These are phyloP conservation scores for Globisporangium megalacanthum DNA, from an alignment of 352 stramenopile species.

Conservation along the genomic window DNA sequence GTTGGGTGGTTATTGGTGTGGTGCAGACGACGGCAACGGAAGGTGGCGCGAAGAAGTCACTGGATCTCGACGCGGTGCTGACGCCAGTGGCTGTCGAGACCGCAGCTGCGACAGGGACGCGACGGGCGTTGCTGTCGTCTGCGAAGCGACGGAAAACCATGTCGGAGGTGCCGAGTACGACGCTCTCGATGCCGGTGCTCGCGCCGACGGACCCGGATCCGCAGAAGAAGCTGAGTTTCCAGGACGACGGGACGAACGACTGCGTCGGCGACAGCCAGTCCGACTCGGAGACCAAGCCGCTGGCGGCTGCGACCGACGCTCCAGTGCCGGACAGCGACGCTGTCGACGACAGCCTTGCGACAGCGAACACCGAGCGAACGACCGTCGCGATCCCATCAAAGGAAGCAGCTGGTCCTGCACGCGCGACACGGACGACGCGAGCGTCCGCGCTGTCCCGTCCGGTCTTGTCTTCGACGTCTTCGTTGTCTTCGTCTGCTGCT, in stretches of 20 bases:
- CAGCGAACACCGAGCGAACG: constrained; percentile 2
- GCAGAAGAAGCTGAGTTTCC: constrained; percentile 14
- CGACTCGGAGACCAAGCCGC: neutral
- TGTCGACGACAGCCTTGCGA: constrained; percentile 7
- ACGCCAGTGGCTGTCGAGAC: constrained; percentile 6
- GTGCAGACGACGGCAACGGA: neutral
- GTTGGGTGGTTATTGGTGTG: neutral
- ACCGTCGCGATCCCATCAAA: constrained; percentile 1
- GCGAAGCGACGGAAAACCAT: constrained; percentile 17
- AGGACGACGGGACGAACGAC: constrained; percentile 16
- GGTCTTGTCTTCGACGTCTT: no score
- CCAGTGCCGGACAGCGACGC: constrained; percentile 15
- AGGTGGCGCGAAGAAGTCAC: constrained; percentile 9
- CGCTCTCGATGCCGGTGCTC: constrained; percentile 5
- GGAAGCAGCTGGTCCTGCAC: neutral
- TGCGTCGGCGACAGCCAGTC: constrained; percentile 32
- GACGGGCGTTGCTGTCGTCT: constrained; percentile 5
- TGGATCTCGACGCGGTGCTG: constrained; percentile 7
- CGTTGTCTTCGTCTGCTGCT: no score
- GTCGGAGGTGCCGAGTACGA: constrained; percentile 10
- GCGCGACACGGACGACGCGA: constrained; percentile 7
- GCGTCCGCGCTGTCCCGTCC: no score
- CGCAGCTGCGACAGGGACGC: neutral
- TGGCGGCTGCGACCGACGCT: no score
- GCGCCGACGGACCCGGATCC: constrained; percentile 1